Evolutionary conservation across 192 early-diverging fungal species (phyloP), one percentile per base, ranked within the genome.

Genomic region (Gamsiella multidivaricata): DNA sequence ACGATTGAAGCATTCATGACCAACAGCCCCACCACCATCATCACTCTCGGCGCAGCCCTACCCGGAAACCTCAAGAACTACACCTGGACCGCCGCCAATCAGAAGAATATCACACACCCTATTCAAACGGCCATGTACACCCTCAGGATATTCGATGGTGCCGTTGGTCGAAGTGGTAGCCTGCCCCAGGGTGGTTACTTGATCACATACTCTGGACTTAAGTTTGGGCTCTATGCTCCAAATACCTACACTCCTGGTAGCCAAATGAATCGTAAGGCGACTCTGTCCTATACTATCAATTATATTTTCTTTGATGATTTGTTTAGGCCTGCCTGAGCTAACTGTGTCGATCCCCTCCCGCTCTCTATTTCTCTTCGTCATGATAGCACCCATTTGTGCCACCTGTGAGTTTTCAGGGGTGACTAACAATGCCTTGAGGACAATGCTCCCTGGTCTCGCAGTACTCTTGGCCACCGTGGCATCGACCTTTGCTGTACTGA

Each of bases 61-160:
- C 59, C 74, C 10, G 74, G 74, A 36, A 78, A 54, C 54, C n/a
- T 39, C 20, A 43, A 28, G 22, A 78, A 78, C 54, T 78, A 53
- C 28, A 78, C 74, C 34, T 78, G 74, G 74, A 36, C 74, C 18
- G 66, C 37, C 42, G 60, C 45, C 15, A 63, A 22, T 5, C 74
- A 78, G 23, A 41, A 36, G 28, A 78, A 78, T 20, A 1, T 10
- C 18, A 64, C 74, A 5, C 28, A 67, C 14, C 61, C 74, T 11
- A 25, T 78, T 15, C 34, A 3, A 9, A 64, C 65, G 32, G 60
- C 36, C 2, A 43, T 63, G 10, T 63, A 78, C 28, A 59, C 60
- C 28, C 45, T 69, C 12, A 51, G 65, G 45, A 63, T 64, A 25
- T 64, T 63, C 46, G 60, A 63, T 53, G 52, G 61, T 39, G 47